phyloP scores from a whole-genome alignment of 345 rosid species.

The Pelargonium nanum region DNA sequence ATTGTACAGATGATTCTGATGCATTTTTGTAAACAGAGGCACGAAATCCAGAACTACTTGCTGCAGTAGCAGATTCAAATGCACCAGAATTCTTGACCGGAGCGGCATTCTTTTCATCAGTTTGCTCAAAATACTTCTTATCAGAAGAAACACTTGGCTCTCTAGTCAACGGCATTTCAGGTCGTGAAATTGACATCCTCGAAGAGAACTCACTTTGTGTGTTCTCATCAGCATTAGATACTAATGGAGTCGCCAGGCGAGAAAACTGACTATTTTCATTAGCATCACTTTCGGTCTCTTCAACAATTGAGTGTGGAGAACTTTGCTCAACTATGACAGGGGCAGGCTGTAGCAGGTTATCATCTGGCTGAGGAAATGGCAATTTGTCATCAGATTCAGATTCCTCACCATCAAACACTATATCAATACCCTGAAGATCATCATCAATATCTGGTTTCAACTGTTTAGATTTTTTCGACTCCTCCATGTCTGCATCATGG shows the following conservation, averaged over 20 bases:
- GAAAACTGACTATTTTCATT: constrained; percentile 62
- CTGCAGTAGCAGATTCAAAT: constrained; percentile 36
- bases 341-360: constrained; percentile 69
- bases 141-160: constrained; percentile 79
- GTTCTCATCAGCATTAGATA: constrained; percentile 61
- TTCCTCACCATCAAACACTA: constrained; percentile 91
- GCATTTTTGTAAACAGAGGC: constrained; percentile 39
- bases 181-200: constrained; percentile 67
- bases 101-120: constrained; percentile 55
- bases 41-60: constrained; percentile 38
- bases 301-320: constrained; percentile 86
- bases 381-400: constrained; percentile 82
- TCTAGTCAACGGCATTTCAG: constrained; percentile 60
- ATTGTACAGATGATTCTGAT: constrained; percentile 31
- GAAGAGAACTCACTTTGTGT: constrained; percentile 82
- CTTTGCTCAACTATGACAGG: constrained; percentile 59
- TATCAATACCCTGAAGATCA: constrained; percentile 91
- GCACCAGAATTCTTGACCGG: constrained; percentile 26
- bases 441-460: constrained; percentile 80
- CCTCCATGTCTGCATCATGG: constrained; percentile 39
- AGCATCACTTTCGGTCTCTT: constrained; percentile 81
- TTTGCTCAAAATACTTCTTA: constrained; percentile 62
- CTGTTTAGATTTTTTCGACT: constrained; percentile 55
- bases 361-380: constrained; percentile 87
- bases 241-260: constrained; percentile 56